Conservation (phyloP, 2,329 filamentous ascomycete genomes). For the Neofusicoccum laricinum region DNA sequence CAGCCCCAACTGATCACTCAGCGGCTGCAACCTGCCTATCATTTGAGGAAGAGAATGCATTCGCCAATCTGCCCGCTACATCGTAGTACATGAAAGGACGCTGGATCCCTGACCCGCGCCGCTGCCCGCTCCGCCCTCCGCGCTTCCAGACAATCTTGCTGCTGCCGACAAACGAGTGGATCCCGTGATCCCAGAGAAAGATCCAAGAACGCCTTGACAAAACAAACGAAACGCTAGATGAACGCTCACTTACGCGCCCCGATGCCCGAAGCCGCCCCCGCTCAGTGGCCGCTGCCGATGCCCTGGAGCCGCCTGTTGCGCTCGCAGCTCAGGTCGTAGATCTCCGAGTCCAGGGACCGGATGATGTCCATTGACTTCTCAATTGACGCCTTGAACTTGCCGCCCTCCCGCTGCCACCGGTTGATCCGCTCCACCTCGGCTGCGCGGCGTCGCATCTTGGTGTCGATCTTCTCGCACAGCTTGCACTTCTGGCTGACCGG, state of each 20-base stretch:
- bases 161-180: slow-evolving; percentile 28
- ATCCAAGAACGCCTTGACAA: slow-evolving; percentile 4
- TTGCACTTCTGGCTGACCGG: slow-evolving; percentile 67
- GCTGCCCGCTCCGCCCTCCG: slow-evolving; percentile 30
- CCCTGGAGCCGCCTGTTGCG: slow-evolving; percentile 37
- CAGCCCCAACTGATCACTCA: slow-evolving; percentile 35
- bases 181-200: slow-evolving; percentile 25
- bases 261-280: slow-evolving; percentile 20
- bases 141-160: slow-evolving; percentile 22
- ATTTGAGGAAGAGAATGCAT: slow-evolving; percentile 26
- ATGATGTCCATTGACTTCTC: slow-evolving; percentile 71
- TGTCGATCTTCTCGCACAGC: slow-evolving; percentile 84
- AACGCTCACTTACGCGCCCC: neutral
- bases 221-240: slow-evolving; percentile 14
- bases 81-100: slow-evolving; percentile 22
- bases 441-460: slow-evolving; percentile 71
- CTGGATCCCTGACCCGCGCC: slow-evolving; percentile 19
- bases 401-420: slow-evolving; percentile 73
- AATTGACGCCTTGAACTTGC: slow-evolving; percentile 57
- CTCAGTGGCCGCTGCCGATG: slow-evolving; percentile 22
- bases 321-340: slow-evolving; percentile 63
- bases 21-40: slow-evolving; percentile 36
- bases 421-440: slow-evolving; percentile 73
- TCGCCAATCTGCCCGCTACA: slow-evolving; percentile 29
- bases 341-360: slow-evolving; percentile 67